Conservation (phyloP, 1,139 yeast species). For the Scheffersomyces cryptocercus region DNA sequence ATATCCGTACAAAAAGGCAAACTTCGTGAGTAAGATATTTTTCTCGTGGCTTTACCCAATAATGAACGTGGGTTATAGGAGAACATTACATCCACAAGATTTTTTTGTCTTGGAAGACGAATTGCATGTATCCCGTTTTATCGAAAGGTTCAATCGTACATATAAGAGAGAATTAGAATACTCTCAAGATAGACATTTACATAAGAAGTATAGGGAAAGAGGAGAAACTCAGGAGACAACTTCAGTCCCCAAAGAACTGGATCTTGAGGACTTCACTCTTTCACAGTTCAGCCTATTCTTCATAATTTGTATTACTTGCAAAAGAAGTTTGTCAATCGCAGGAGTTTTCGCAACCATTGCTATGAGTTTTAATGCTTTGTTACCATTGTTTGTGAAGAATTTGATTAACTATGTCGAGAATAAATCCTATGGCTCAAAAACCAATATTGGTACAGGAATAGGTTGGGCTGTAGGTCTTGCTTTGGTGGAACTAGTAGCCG, state of each 20-base stretch:
- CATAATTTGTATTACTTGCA: background rate
- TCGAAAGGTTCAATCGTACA: slow-evolving; percentile 28
- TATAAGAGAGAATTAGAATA: slow-evolving; percentile 36
- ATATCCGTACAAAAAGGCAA: slow-evolving; percentile 39
- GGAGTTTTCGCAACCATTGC: slow-evolving; percentile 45
- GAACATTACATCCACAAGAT: slow-evolving; percentile 67
- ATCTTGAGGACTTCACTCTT: slow-evolving; percentile 25
- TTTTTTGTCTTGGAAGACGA: slow-evolving; percentile 55
- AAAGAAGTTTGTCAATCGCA: background rate
- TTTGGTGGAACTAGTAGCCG: slow-evolving; percentile 21
- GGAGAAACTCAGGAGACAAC: slow-evolving; percentile 19
- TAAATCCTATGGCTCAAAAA: slow-evolving; percentile 18
- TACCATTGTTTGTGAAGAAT: slow-evolving; percentile 44
- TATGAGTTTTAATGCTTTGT: slow-evolving; percentile 53
- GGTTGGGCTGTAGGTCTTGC: slow-evolving; percentile 26
- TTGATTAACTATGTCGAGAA: slow-evolving; percentile 39
- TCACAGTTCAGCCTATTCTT: slow-evolving; percentile 4
- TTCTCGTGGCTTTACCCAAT: slow-evolving; percentile 64
- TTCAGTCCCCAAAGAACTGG: slow-evolving; percentile 18
- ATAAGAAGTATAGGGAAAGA: slow-evolving; percentile 20
- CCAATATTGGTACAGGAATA: slow-evolving; percentile 29
- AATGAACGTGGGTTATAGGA: slow-evolving; percentile 60
- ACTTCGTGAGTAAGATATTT: slow-evolving; percentile 33
- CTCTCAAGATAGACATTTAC: slow-evolving; percentile 14
- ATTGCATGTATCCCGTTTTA: slow-evolving; percentile 48